Base-by-base conservation (phyloP, 106 monocot genomes). In the Triglochin maritima region DNA sequence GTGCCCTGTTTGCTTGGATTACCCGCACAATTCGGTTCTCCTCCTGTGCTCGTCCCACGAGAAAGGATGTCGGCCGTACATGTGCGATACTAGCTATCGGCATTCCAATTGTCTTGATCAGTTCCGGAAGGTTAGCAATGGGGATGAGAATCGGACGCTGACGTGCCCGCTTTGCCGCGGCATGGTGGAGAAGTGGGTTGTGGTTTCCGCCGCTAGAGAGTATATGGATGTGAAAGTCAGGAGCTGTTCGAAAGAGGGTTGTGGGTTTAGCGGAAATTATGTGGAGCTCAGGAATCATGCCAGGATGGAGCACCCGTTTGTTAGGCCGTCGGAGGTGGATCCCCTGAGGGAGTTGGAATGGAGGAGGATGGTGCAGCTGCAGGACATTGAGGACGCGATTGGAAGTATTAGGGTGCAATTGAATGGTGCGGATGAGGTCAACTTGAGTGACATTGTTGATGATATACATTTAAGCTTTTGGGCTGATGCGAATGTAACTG, bases 51-150 rank as follows among this genome's bases (percentile, higher is more conserved):
- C 87, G 6, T 96, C 83, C 7, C 60, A 69, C 9, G 78, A 85
- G 41, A 90, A 86, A 56, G 95, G 95, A 2, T 95, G 95, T 49
- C 82, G 79, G 0, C 74, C 95, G 4, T 95, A 85, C 80, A 90
- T 95, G 85, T 95, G 95, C 42, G 85, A 95, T 63, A 95, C 90
- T 3, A 95, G 90, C 71, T 79, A 91, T 57, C 83, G 90, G 49
- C 96, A 88, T 70, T 96, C 96, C 42, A 96, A 96, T 57, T 96
- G 96, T 73, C 84, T 91, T 14, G 91, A 96, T 17, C 96, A 88
- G 73, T 96, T 82, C 47, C 67, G 81, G 49, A 96, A 85, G 72
- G 59, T 84, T 16, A 80, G 79, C 50, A 57, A 10, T 9, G 60
- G 4, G 7, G 71, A 6, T n/a, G 43, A 79, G 53, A 56, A 29